Evolutionary conservation across 306 rosid genomes (phyloP).

Genomic region (Vigna hirtella): DNA sequence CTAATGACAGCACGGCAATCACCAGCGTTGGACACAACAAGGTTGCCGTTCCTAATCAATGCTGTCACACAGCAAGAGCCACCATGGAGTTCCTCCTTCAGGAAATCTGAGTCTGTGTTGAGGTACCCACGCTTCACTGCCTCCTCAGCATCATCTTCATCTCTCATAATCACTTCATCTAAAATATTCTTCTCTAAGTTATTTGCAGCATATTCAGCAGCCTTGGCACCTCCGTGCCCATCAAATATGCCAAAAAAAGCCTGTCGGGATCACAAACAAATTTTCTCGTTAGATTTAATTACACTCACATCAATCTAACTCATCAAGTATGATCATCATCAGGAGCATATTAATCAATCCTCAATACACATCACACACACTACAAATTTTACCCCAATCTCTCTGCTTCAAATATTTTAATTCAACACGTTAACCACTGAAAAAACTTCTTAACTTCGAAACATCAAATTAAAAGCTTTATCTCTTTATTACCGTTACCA

Average conservation of each 20-base stretch:
- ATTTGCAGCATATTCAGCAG: conserved; percentile 82
- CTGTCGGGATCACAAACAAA: conserved; percentile 54
- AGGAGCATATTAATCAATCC: conserved; percentile 12
- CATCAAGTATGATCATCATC: conserved; percentile 9
- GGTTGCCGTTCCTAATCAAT: conserved; percentile 73
- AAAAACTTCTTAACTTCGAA: conserved; percentile 25
- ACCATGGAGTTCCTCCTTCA: conserved; percentile 72
- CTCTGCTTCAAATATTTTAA: conserved; percentile 1
- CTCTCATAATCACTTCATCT: conserved; percentile 62
- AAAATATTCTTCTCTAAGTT: conserved; percentile 75
- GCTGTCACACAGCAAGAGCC: conserved; percentile 94
- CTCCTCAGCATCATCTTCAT: conserved; percentile 58
- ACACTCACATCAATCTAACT: not conserved
- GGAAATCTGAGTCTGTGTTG: conserved; percentile 77
- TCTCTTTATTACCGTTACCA: not conserved
- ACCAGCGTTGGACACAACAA: conserved; percentile 83
- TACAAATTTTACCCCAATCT: conserved; percentile 1
- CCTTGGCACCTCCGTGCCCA: conserved; percentile 95
- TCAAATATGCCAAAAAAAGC: conserved; percentile 90
- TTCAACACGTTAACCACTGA: not conserved
- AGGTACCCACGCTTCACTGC: conserved; percentile 89
- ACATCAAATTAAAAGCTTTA: not conserved
- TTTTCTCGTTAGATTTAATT: conserved; percentile 34
- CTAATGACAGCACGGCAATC: conserved; percentile 97
- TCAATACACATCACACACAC: conserved; percentile 14